These are phyloP conservation scores for Brettanomyces custersianus DNA, from an alignment of 805 yeast genomes.

Conservation along the genomic window DNA sequence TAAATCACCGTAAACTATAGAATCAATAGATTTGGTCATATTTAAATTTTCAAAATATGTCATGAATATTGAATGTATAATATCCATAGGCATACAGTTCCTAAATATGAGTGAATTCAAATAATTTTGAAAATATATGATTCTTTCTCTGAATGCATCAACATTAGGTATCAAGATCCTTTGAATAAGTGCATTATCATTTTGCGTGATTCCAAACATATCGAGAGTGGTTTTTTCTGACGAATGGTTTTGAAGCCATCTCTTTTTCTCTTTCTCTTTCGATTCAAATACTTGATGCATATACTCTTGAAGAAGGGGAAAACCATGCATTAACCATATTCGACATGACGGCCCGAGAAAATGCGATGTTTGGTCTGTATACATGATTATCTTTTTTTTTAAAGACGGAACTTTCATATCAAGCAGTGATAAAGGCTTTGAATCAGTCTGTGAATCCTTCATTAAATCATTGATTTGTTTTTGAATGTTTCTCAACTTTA, in stretches of 20 bases:
- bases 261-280: neutral
- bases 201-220: neutral
- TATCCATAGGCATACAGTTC: constrained; percentile 8
- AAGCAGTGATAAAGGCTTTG: too few species aligned
- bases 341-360: neutral
- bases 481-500: too few species aligned
- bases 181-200: constrained; percentile 2
- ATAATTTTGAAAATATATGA: constrained; percentile 11
- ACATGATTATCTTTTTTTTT: neutral
- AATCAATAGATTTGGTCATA: constrained; percentile 2
- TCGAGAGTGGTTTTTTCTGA: neutral
- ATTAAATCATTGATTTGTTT: too few species aligned
- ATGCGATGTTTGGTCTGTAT: neutral
- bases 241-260: neutral
- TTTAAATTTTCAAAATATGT: constrained; percentile 7
- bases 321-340: neutral
- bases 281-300: constrained; percentile 1
- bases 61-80: constrained; percentile 6
- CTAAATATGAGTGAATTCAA: constrained; percentile 9
- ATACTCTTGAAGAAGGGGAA: neutral
- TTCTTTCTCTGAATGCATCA: constrained; percentile 15
- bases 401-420: constrained; percentile 1
- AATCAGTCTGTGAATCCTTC: too few species aligned
- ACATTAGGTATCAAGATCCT: constrained; percentile 7
- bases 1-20: constrained; percentile 9